Evolutionary conservation across 2,329 filamentous ascomycete species (phyloP), one percentile per base, ranked within the genome.

Genomic region (Clonostachys solani): DNA sequence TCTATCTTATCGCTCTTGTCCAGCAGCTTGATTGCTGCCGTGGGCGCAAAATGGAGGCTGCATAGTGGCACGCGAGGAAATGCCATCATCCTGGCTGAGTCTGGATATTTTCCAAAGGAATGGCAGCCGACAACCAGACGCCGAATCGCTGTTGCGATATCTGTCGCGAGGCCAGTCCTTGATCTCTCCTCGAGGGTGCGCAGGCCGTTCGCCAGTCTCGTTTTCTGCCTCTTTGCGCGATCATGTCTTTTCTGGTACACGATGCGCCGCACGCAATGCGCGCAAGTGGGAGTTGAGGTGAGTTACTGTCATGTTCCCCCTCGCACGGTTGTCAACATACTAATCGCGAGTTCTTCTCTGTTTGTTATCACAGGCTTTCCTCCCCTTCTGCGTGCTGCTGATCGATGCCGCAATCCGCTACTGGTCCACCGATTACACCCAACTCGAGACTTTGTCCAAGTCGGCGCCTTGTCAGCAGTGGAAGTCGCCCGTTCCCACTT

Each of bases 321-420:
- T 2, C 2, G n/a, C n/a, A 40, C 15, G 23, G 23, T 29, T 29
- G 23, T 10, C 23, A 8, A 5, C 29, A 35, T 33, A 47, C 17
- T 40, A 12, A 9, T 15, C 45, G 15, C 29, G 37, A 18, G 43
- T n/a, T n/a, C n/a, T n/a, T n/a, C n/a, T n/a, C 40, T 43, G 8
- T 45, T 10, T 23, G n/a, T 13, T 23, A 33, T 12, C 18, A 12
- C n/a, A 66, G 65, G 54, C 60, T 6, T 62, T 67, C 45, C 55
- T 68, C 8, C 65, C 50, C 2, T 15, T 51, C 6, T 34, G 48
- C n/a, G 33, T 23, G 8, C 40, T 50, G 4, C 8, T 49, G 7
- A 12, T 17, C 34, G n/a, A 43, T 34, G 33, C 5, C 19, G 37
- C n/a, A 6, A 12, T n/a, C 60, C 4, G 55, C 59, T 10, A 33